These are phyloP conservation scores for Pythium sp. DNA, from an alignment of 352 stramenopile genomes.

Conservation along the genomic window DNA sequence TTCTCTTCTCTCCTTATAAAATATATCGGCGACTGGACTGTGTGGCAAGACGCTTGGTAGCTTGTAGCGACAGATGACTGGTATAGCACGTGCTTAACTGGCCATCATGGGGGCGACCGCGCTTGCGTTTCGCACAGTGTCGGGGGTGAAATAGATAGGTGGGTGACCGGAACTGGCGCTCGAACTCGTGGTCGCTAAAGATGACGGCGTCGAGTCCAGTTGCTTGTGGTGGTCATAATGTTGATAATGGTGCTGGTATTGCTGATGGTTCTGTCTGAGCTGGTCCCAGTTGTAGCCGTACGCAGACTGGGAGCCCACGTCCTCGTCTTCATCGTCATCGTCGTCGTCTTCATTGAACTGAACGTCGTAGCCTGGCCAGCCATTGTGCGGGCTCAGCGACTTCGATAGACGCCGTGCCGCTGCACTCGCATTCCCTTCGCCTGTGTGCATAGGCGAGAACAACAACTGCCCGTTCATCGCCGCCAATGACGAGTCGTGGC, in stretches of 20 bases:
- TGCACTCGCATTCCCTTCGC: neutral
- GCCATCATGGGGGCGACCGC: constrained; percentile 16
- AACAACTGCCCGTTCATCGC: constrained; percentile 14
- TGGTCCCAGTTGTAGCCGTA: constrained; percentile 14
- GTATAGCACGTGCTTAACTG: neutral
- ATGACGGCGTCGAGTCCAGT: neutral
- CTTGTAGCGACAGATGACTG: neutral
- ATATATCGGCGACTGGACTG: neutral
- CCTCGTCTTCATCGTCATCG: constrained; percentile 9
- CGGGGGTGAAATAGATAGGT: constrained; percentile 15
- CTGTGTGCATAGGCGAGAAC: constrained; percentile 21
- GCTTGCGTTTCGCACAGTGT: constrained; percentile 12
- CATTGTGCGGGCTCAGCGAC: constrained; percentile 16
- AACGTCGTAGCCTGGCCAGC: constrained; percentile 4
- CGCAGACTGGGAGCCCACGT: constrained; percentile 11
- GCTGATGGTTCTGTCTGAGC: constrained; percentile 1
- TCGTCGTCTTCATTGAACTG: constrained; percentile 14
- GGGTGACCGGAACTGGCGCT: neutral
- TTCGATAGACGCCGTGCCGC: neutral
- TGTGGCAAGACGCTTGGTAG: neutral
- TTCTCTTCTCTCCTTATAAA: constrained; percentile 10
- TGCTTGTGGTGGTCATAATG: neutral
- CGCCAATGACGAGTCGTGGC: constrained; percentile 13
- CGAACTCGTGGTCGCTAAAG: neutral
- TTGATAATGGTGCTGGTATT: neutral